Conservation (phyloP, 192 early-diverging fungal species). For the Chytriomyces hyalinus region DNA sequence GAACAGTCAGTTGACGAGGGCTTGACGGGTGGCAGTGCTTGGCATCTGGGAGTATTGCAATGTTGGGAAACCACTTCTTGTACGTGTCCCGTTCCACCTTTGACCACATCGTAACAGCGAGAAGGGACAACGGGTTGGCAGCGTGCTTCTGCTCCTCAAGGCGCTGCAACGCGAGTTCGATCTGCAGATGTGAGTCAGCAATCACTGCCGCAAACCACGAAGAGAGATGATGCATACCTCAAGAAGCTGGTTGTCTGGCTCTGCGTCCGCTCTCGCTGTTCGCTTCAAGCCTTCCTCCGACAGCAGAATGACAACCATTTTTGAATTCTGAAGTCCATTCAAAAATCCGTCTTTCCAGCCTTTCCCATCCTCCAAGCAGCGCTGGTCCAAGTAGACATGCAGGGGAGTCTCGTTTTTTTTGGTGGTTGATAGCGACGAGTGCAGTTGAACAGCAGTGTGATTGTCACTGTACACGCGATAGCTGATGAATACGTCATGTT, state of each 20-base stretch:
- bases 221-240: neutral
- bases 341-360: neutral
- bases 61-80: slow-evolving; percentile 1
- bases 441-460: neutral
- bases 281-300: neutral
- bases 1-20: neutral
- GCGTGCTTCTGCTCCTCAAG: neutral
- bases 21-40: neutral
- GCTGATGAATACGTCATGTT: slow-evolving; percentile 5
- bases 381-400: neutral
- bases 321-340: neutral
- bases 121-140: neutral
- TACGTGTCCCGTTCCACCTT: neutral
- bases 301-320: neutral
- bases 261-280: neutral
- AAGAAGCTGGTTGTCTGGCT: neutral
- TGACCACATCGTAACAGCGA: neutral
- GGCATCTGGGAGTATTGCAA: neutral
- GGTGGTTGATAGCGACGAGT: neutral
- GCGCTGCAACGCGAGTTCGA: neutral
- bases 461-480: neutral
- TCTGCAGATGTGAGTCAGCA: neutral
- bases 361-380: slow-evolving; percentile 1
- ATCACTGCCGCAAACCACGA: neutral
- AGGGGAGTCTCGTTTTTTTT: neutral